Evolutionary conservation across 2,329 filamentous ascomycete genomes (phyloP).

Genomic region (Bipolaris cookei): DNA sequence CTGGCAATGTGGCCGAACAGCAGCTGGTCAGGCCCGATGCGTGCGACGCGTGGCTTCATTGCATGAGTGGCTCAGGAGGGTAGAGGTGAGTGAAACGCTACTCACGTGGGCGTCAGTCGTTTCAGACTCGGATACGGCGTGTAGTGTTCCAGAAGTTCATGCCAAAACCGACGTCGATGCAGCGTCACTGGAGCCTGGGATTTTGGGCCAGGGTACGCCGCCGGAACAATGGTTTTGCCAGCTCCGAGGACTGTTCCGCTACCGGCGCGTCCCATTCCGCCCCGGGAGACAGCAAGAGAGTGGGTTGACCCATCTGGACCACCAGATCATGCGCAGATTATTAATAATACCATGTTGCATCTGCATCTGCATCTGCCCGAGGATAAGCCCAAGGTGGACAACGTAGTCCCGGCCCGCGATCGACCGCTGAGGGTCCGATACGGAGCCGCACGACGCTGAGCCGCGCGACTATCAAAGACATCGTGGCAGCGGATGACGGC

Average conservation of each 20-base stretch:
- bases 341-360: too few species aligned
- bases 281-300: not conserved
- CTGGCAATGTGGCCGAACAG: conserved; percentile 24
- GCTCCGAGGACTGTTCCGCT: not conserved
- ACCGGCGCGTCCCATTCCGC: not conserved
- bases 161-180: conserved; percentile 11
- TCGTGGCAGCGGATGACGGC: conserved; percentile 1
- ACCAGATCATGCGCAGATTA: too few species aligned
- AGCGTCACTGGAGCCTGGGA: conserved; percentile 10
- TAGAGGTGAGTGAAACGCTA: conserved; percentile 11
- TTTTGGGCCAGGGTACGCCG: conserved; percentile 12
- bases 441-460: conserved; percentile 1
- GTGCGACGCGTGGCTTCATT: conserved; percentile 37
- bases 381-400: not conserved
- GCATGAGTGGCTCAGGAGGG: conserved; percentile 10
- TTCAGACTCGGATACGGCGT: conserved; percentile 13
- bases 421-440: not conserved
- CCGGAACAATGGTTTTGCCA: conserved; percentile 10
- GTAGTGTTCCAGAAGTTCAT: conserved; percentile 17
- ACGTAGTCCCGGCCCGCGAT: not conserved
- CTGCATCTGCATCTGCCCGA: not conserved
- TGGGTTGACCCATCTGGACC: too few species aligned
- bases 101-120: conserved; percentile 21
- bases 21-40: conserved; percentile 33
- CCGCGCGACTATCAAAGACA: not conserved